These are phyloP conservation scores for Candida gigantensis DNA, from an alignment of 1,139 yeast genomes.

Conservation along the genomic window DNA sequence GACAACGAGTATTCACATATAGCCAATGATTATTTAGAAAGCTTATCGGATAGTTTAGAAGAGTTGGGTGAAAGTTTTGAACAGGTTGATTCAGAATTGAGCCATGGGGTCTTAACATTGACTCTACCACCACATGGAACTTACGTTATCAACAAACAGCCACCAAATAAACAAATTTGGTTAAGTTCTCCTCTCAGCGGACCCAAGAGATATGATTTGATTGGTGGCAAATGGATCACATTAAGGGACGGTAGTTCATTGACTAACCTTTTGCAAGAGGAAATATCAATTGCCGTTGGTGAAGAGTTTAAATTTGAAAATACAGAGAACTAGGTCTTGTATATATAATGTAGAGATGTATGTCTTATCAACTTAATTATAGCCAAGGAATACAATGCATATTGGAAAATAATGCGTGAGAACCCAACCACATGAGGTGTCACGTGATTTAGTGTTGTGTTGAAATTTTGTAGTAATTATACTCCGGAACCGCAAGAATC, in stretches of 20 bases:
- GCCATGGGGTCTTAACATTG: conserved; percentile 81
- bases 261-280: conserved; percentile 48
- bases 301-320: conserved; percentile 28
- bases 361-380: too few relatives aligned
- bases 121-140: conserved; percentile 69
- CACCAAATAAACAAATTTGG: conserved; percentile 94
- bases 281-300: conserved; percentile 44
- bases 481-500: too few relatives aligned
- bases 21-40: conserved; percentile 66
- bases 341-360: not conserved
- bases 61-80: conserved; percentile 57
- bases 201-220: conserved; percentile 68
- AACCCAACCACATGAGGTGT: too few relatives aligned
- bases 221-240: conserved; percentile 61
- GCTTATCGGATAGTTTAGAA: conserved; percentile 64
- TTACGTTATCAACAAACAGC: conserved; percentile 89
- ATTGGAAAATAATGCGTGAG: not conserved
- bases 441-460: too few relatives aligned
- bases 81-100: conserved; percentile 73
- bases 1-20: conserved; percentile 54
- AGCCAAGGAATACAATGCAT: too few relatives aligned
- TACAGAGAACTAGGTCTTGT: conserved; percentile 15
- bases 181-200: conserved; percentile 90
- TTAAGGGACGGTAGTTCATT: conserved; percentile 56
- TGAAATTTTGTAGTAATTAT: too few relatives aligned